Conservation (phyloP, 2,329 filamentous ascomycete genomes). For the Sclerotinia minor region DNA sequence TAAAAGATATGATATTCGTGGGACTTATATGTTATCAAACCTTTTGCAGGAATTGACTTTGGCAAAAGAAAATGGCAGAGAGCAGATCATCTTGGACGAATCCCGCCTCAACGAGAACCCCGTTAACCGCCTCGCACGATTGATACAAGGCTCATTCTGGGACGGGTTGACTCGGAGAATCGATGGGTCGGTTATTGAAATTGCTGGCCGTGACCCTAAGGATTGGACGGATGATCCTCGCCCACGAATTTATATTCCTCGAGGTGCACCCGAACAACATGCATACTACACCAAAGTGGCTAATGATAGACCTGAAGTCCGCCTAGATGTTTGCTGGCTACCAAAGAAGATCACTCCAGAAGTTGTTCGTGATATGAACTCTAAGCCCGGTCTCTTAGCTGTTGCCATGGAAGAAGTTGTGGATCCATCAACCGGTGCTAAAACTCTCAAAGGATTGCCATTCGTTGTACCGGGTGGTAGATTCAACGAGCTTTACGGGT, state of each 20-base stretch:
- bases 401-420: conserved; percentile 79
- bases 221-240: conserved; percentile 91
- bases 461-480: conserved; percentile 97
- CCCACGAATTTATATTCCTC: conserved; percentile 88
- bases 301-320: conserved; percentile 74
- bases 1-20: conserved; percentile 86
- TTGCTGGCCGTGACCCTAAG: conserved; percentile 87
- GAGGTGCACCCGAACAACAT: conserved; percentile 80
- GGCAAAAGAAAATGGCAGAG: conserved; percentile 85
- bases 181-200: conserved; percentile 81
- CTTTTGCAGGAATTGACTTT: conserved; percentile 91
- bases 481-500: conserved; percentile 98
- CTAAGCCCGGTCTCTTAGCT: conserved; percentile 84
- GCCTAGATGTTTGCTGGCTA: conserved; percentile 82
- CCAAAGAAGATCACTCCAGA: conserved; percentile 76
- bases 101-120: conserved; percentile 92
- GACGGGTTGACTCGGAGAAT: conserved; percentile 85
- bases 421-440: conserved; percentile 67
- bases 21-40: conserved; percentile 97
- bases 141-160: conserved; percentile 93
- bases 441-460: conserved; percentile 74
- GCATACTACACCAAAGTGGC: conserved; percentile 87
- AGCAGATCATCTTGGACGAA: conserved; percentile 88
- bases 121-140: conserved; percentile 78
- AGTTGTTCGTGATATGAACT: conserved; percentile 78